Percentiles rank a stretch among this genome's conserved stretches.
These are phyloP conservation scores for Aspergillus japonicus DNA, from an alignment of 2,329 filamentous ascomycete genomes.

Conservation along the genomic window DNA sequence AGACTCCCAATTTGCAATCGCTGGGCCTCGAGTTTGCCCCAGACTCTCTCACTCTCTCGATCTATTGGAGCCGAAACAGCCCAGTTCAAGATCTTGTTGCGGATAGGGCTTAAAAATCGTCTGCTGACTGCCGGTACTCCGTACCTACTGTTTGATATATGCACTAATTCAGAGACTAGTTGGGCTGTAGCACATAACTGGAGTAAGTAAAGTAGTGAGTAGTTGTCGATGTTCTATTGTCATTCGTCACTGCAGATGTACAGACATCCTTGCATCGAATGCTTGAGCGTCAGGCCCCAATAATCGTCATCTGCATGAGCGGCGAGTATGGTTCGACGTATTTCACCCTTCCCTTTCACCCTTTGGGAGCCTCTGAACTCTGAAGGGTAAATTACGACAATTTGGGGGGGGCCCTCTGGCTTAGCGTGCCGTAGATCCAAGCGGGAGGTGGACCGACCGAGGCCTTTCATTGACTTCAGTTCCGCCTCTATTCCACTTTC, in stretches of 20 bases:
- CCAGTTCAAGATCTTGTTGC: background rate
- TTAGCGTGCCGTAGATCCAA: conserved; percentile 9
- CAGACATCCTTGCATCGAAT: background rate
- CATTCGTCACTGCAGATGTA: background rate
- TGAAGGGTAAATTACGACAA: conserved; percentile 1
- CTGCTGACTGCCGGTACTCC: background rate
- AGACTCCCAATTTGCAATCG: background rate
- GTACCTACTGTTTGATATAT: background rate
- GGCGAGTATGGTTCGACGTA: background rate
- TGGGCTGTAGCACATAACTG: background rate
- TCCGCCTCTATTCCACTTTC: background rate
- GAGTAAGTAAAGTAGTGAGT: background rate
- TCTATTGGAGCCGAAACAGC: background rate
- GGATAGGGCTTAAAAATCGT: background rate
- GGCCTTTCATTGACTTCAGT: conserved; percentile 7
- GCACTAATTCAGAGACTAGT: background rate
- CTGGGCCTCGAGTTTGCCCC: background rate
- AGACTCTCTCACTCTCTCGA: too few species aligned
- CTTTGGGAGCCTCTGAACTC: background rate
- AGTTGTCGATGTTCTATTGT: background rate
- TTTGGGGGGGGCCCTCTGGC: conserved; percentile 1
- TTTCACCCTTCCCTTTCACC: background rate
- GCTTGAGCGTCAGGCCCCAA: background rate
- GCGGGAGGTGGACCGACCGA: conserved; percentile 13
- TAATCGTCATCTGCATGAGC: background rate